A percentile compares a stretch with the other conserved stretches of the same genome.
Conservation (phyloP, 2,329 filamentous ascomycete genomes). For the Ophiostoma angusticollis region DNA sequence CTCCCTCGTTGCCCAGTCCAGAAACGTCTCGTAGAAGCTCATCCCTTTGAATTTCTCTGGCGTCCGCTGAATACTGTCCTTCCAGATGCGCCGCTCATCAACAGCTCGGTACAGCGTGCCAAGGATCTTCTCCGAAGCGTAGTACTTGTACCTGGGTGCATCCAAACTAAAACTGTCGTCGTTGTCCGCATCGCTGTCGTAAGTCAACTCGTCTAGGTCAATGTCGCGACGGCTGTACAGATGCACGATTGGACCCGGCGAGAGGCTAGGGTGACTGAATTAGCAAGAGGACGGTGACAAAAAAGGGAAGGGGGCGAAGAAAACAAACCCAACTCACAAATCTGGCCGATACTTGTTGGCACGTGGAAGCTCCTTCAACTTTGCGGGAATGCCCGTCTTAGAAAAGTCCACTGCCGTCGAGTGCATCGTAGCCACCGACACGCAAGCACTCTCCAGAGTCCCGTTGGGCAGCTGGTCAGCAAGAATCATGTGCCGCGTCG, state of each 20-base stretch:
- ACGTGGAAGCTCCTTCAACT: slow-evolving; percentile 30
- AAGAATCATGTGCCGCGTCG: slow-evolving; percentile 48
- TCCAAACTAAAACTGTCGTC: slow-evolving; percentile 32
- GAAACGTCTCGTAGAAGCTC: slow-evolving; percentile 31
- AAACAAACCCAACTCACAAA: slow-evolving; percentile 31
- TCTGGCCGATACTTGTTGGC: slow-evolving; percentile 34
- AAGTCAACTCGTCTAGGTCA: slow-evolving; percentile 22
- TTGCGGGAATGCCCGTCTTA: slow-evolving; percentile 54
- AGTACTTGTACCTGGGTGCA: slow-evolving; percentile 40
- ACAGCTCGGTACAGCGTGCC: slow-evolving; percentile 60
- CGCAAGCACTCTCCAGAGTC: slow-evolving; percentile 38
- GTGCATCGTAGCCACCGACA: slow-evolving; percentile 46
- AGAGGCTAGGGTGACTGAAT: slow-evolving; percentile 24
- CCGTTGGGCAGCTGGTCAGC: slow-evolving; percentile 44
- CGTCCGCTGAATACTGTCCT: slow-evolving; percentile 29
- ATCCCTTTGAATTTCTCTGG: slow-evolving; percentile 17
- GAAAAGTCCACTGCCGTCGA: slow-evolving; percentile 65
- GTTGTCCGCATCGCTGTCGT: slow-evolving; percentile 28
- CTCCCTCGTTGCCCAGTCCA: slow-evolving; percentile 18
- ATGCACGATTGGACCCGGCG: slow-evolving; percentile 31
- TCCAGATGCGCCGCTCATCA: slow-evolving; percentile 57
- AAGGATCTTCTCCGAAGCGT: slow-evolving; percentile 54
- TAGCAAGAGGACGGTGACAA: not conserved
- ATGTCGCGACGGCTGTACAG: slow-evolving; percentile 33
- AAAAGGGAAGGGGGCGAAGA: not conserved